Percentiles rank a stretch among this genome's conserved stretches.
Conservation (phyloP, 257 asterid genomes). For the Primulina tabacum region DNA sequence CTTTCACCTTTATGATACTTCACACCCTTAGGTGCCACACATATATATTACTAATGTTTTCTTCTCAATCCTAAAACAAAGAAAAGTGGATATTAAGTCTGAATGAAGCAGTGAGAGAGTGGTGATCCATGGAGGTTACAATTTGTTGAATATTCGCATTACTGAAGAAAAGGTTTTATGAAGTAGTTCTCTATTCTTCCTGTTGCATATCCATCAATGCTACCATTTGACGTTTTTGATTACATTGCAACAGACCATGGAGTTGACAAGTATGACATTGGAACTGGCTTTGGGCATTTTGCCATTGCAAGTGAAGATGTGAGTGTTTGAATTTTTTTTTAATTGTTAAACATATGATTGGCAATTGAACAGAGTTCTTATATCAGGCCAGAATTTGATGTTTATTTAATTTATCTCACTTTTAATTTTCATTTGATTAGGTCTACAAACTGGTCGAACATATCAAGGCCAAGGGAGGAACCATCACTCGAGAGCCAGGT, state of each 20-base stretch:
- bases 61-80: neutral
- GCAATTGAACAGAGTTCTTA: neutral
- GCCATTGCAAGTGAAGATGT: constrained; percentile 94
- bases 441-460: constrained; percentile 86
- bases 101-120: neutral
- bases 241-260: constrained; percentile 65
- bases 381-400: constrained; percentile 4
- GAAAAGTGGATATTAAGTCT: neutral
- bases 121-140: neutral
- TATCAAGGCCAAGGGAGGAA: constrained; percentile 88
- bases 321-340: constrained; percentile 29
- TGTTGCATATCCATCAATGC: constrained; percentile 2
- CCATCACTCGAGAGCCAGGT: constrained; percentile 92
- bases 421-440: constrained; percentile 31
- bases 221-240: constrained; percentile 22
- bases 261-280: constrained; percentile 83
- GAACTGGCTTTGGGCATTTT: constrained; percentile 95
- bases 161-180: neutral
- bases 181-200: neutral
- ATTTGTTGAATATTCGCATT: neutral
- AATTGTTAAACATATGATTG: neutral
- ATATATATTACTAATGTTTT: neutral
- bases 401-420: constrained; percentile 17
- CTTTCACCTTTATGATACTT: neutral
- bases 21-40: neutral